These are phyloP conservation scores for Pseudonitzschia delicatissima DNA, from an alignment of 108 stramenopile genomes.

Conservation along the genomic window DNA sequence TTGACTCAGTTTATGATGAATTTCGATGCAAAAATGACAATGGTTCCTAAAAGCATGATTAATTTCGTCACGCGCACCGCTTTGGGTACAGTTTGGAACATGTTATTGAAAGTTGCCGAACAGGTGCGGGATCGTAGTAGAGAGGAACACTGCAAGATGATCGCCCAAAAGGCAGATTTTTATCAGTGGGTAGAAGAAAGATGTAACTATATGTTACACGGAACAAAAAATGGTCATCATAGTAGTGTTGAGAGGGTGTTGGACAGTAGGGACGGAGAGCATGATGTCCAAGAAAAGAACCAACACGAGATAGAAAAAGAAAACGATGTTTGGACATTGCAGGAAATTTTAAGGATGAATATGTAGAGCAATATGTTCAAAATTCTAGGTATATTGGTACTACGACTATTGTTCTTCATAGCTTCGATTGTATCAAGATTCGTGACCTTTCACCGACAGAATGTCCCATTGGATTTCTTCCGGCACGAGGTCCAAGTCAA, in stretches of 20 bases:
- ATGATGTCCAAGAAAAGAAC: not conserved
- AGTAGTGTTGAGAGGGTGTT: not conserved
- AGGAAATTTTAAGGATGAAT: conserved; percentile 15
- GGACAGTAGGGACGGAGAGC: not conserved
- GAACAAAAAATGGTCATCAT: not conserved
- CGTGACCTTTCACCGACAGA: conserved; percentile 4
- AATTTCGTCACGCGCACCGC: conserved; percentile 60
- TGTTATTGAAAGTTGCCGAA: conserved; percentile 63
- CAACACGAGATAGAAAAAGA: not conserved
- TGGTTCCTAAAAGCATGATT: conserved; percentile 55
- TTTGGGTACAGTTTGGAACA: conserved; percentile 58
- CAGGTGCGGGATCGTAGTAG: conserved; percentile 63
- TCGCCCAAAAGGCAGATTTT: conserved; percentile 58
- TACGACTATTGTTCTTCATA: not conserved
- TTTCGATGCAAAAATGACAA: conserved; percentile 46
- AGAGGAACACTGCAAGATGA: conserved; percentile 52
- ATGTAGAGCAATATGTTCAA: not conserved
- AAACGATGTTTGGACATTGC: conserved; percentile 12
- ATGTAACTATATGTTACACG: conserved; percentile 40
- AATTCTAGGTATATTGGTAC: not conserved
- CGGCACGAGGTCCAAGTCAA: conserved; percentile 23
- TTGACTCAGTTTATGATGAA: conserved; percentile 50
- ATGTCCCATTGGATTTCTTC: conserved; percentile 40
- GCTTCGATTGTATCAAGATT: too few relatives aligned
- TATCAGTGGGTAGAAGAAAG: conserved; percentile 71